These are phyloP conservation scores for Fraxinus americana DNA, from an alignment of 257 asterid species.

Conservation along the genomic window DNA sequence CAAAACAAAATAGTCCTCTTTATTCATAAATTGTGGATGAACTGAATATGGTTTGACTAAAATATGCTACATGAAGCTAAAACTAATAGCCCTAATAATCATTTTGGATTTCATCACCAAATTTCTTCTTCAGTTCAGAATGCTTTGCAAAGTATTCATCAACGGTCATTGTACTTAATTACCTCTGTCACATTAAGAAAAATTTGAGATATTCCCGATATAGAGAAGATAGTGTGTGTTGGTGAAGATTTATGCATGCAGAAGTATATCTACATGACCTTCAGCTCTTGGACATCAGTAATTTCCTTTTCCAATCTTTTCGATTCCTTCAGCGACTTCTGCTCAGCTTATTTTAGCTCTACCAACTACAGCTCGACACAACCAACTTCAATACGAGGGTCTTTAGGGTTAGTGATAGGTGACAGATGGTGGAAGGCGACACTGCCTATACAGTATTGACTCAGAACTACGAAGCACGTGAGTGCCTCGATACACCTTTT, in stretches of 20 bases:
- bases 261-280: conserved; percentile 40
- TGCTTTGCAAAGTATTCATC: conserved; percentile 90
- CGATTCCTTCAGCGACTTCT: too few relatives aligned
- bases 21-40: conserved; percentile 51
- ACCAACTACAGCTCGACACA: background rate
- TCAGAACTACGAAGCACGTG: too few relatives aligned
- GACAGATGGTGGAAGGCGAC: too few relatives aligned
- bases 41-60: conserved; percentile 33
- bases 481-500: too few relatives aligned
- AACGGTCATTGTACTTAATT: conserved; percentile 90
- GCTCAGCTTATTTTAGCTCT: too few relatives aligned
- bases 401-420: too few relatives aligned
- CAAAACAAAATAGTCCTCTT: conserved; percentile 30
- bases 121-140: conserved; percentile 84
- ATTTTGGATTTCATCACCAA: conserved; percentile 60
- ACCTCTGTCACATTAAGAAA: conserved; percentile 51
- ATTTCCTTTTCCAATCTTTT: too few relatives aligned
- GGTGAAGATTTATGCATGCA: background rate
- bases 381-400: conserved; percentile 6
- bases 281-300: conserved; percentile 63
- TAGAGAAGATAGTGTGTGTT: background rate
- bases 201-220: conserved; percentile 24
- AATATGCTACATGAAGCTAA: conserved; percentile 11
- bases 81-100: conserved; percentile 62
- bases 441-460: too few relatives aligned